Base-by-base conservation (phyloP, 495 filamentous ascomycete genomes). In the Gamarada debralockiae region DNA sequence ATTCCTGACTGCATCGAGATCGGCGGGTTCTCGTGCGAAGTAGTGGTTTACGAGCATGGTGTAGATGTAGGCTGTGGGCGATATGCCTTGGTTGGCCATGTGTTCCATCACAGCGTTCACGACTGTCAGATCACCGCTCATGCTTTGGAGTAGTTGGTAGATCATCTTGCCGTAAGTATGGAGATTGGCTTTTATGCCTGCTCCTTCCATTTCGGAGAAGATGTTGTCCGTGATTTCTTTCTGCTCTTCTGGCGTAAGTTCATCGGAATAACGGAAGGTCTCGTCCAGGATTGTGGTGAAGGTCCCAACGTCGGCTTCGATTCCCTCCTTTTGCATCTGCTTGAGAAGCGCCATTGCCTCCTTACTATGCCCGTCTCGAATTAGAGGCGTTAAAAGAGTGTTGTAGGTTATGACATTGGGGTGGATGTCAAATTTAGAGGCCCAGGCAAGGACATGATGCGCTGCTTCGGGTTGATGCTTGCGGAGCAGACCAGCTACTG, bases 331-430 rank as follows among this genome's bases (percentile, higher is more conserved):
- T 45, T 69, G 46, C 81, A 85, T 85, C 18, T 71, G 57, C 17
- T 57, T 18, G 3, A 70, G 55, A 9, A 72, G 46, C 1, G 23
- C 17, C 10, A 56, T 38, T 15, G 61, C 53, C 44, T 62, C 54
- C 22, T 59, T 52, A 23, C 59, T 59, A 15, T 71, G 55, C 18
- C 68, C 71, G 33, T 65, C 53, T 15, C 74, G 73, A 52, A 90
- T 69, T 37, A 80, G 60, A 2, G 75, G 66, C 6, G 73, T 69
- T 22, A 92, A 70, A 9, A 89, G 72, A 3, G 73, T 82, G 67
- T 91, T 92, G 70, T 81, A 91, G 12, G 87, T 89, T 48, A 69
- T 67, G 29, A 76, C 65, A 59, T 88, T 78, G 15, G 82, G 81
- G 29, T 70, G 47, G 40, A 92, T 77, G 23, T 70, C 72, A 37